Conservation (phyloP, 2,329 filamentous ascomycete species). For the Colletotrichum camelliae region DNA sequence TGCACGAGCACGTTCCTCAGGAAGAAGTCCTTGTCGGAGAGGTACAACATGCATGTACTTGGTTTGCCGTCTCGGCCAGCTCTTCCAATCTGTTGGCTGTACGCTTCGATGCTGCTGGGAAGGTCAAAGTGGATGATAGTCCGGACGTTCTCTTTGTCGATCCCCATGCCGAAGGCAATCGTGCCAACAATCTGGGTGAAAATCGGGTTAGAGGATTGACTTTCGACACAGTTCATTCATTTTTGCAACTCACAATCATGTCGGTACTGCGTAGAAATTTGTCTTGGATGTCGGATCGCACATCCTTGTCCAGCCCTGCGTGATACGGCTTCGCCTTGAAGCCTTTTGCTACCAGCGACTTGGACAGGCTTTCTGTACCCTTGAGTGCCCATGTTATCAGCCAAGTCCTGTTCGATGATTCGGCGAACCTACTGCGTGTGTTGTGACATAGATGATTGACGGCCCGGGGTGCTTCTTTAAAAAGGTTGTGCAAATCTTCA, state of each 20-base stretch:
- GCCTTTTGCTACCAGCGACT: constrained; percentile 36
- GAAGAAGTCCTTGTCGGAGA: constrained; percentile 63
- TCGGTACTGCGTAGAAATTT: constrained; percentile 53
- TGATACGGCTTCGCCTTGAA: constrained; percentile 54
- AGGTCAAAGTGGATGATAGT: constrained; percentile 60
- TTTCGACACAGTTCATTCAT: fast-evolving
- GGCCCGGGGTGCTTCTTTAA: constrained; percentile 56
- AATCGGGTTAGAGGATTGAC: not conserved
- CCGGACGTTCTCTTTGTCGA: constrained; percentile 60
- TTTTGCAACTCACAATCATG: constrained; percentile 30
- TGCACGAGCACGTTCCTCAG: constrained; percentile 64
- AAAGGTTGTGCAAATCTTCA: constrained; percentile 50
- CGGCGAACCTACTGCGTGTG: constrained; percentile 46
- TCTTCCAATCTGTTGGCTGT: constrained; percentile 62
- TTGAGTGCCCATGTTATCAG: not conserved
- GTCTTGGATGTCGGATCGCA: constrained; percentile 54
- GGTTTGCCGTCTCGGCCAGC: constrained; percentile 58
- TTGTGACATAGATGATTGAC: constrained; percentile 66
- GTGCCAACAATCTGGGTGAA: constrained; percentile 51
- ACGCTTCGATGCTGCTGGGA: constrained; percentile 58
- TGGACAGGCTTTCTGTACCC: constrained; percentile 51
- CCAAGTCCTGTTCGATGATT: not conserved
- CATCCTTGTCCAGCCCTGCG: constrained; percentile 51
- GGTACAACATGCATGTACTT: constrained; percentile 62
- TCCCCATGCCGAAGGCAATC: constrained; percentile 66